Evolutionary conservation across 768 basidiomycete genomes (phyloP).

Genomic region (Boletus speciosus): DNA sequence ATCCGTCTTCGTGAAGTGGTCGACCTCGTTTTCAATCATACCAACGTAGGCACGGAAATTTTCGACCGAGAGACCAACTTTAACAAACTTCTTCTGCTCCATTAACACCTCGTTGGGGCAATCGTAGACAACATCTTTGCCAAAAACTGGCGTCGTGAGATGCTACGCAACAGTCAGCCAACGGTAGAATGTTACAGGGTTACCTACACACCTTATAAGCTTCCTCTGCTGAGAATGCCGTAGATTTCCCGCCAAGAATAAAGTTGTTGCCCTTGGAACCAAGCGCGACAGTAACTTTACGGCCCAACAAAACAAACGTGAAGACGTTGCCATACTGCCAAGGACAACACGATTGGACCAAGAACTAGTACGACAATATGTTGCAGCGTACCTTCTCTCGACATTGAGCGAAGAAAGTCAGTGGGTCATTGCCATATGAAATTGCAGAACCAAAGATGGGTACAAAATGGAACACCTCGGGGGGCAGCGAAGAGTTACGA

Average conservation of each 20-base stretch:
- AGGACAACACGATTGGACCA: not conserved
- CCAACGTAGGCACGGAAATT: slow-evolving; percentile 84
- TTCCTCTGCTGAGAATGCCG: slow-evolving; percentile 91
- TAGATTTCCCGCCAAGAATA: slow-evolving; percentile 89
- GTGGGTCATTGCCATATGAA: slow-evolving; percentile 87
- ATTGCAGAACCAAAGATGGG: slow-evolving; percentile 89
- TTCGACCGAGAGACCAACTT: slow-evolving; percentile 89
- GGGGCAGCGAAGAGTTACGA: slow-evolving; percentile 69
- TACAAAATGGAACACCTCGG: slow-evolving; percentile 89
- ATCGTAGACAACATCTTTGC: slow-evolving; percentile 97
- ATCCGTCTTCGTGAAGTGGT: slow-evolving; percentile 68
- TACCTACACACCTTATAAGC: slow-evolving; percentile 74
- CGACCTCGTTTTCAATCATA: slow-evolving; percentile 75
- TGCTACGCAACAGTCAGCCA: slow-evolving; percentile 46
- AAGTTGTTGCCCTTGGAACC: slow-evolving; percentile 93
- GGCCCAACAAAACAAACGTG: slow-evolving; percentile 88
- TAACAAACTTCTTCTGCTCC: slow-evolving; percentile 99
- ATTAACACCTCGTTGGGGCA: slow-evolving; percentile 94
- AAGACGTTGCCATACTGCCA: slow-evolving; percentile 93
- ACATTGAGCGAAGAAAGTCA: slow-evolving; percentile 80
- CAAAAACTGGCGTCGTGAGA: slow-evolving; percentile 92
- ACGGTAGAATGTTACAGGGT: not conserved
- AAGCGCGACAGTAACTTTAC: slow-evolving; percentile 86
- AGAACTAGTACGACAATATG: not conserved
- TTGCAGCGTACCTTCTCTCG: slow-evolving; percentile 65